phyloP scores from a whole-genome alignment of 495 filamentous ascomycete species.

The Astrocystis sublimbata region DNA sequence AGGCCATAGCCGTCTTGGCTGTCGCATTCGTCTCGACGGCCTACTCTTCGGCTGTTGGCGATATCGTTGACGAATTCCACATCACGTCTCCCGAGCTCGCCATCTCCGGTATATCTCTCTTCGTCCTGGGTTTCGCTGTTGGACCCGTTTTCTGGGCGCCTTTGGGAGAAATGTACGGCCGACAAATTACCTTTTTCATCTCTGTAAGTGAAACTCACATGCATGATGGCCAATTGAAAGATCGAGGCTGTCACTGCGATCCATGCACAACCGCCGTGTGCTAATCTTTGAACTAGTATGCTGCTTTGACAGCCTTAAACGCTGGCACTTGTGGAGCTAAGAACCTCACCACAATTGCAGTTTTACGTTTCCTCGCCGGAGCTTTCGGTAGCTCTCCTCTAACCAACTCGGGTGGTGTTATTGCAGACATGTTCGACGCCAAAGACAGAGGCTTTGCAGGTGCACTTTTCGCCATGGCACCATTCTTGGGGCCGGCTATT shows the following conservation, averaged over 20 bases:
- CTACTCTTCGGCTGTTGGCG: conserved; percentile 67
- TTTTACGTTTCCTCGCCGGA: conserved; percentile 77
- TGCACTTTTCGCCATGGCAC: conserved; percentile 64
- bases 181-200: conserved; percentile 65
- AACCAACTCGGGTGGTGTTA: conserved; percentile 73
- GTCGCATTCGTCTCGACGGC: conserved; percentile 78
- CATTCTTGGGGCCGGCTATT: conserved; percentile 66
- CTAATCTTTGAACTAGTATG: conserved; percentile 30
- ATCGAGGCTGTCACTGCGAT: conserved; percentile 57
- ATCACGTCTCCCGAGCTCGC: conserved; percentile 57
- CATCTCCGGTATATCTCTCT: conserved; percentile 68
- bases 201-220: conserved; percentile 27
- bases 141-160: conserved; percentile 40
- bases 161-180: conserved; percentile 67
- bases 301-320: conserved; percentile 67
- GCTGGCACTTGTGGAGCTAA: conserved; percentile 62
- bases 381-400: conserved; percentile 74
- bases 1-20: conserved; percentile 68
- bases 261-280: conserved; percentile 58
- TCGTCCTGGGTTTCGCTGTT: conserved; percentile 72
- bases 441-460: conserved; percentile 64
- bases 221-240: background rate
- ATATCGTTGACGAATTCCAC: conserved; percentile 61
- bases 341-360: conserved; percentile 65
- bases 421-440: conserved; percentile 71